phyloP scores from a whole-genome alignment of 1,139 yeast species.

The Yamadazyma dushanensis region DNA sequence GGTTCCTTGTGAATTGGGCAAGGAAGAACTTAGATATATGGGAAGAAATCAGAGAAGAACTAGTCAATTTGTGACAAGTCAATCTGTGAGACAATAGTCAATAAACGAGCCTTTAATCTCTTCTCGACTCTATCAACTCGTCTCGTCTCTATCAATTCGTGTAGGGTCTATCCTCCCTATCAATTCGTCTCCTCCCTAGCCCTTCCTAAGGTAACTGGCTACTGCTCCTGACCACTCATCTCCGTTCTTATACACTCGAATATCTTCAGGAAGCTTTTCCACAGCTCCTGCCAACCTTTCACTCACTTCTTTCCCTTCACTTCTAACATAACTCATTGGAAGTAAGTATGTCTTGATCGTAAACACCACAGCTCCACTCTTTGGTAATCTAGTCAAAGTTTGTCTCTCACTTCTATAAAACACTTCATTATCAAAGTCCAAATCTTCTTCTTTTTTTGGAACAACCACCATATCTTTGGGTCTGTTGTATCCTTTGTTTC shows the following conservation, averaged over 20 bases:
- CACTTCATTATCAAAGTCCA: constrained; percentile 56
- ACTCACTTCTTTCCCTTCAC: constrained; percentile 49
- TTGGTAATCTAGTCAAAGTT: constrained; percentile 56
- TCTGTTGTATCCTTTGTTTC: constrained; percentile 47
- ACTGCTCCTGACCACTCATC: constrained; percentile 44
- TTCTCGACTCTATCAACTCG: too few relatives aligned
- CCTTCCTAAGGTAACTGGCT: constrained; percentile 26
- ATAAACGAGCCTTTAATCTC: too few relatives aligned
- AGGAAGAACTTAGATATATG: constrained; percentile 68
- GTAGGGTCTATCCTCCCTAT: background rate
- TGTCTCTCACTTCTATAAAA: constrained; percentile 66
- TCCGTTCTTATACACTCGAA: constrained; percentile 36
- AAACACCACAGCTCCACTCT: constrained; percentile 53
- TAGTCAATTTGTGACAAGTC: constrained; percentile 19
- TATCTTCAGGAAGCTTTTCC: constrained; percentile 40
- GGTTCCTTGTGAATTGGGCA: constrained; percentile 68
- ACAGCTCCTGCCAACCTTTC: constrained; percentile 43
- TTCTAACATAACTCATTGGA: constrained; percentile 55
- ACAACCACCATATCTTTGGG: constrained; percentile 25
- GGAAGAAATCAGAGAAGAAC: constrained; percentile 62
- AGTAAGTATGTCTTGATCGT: constrained; percentile 65
- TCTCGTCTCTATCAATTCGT: too few relatives aligned
- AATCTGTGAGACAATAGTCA: background rate
- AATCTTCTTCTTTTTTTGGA: constrained; percentile 31
- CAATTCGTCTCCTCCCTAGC: background rate